Base-by-base conservation (phyloP, 75 land plant species). In the Picea glauca region DNA sequence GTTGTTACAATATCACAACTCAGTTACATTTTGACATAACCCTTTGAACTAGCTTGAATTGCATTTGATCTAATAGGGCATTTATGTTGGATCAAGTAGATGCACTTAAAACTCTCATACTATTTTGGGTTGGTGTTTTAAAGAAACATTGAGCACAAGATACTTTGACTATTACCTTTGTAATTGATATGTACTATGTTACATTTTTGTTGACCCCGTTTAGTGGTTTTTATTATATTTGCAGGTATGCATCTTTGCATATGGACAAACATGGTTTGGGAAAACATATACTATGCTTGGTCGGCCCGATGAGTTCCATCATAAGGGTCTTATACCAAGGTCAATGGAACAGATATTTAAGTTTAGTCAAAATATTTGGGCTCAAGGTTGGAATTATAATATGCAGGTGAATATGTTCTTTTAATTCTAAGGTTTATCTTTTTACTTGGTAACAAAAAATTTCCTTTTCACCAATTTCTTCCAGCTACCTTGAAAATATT, bases 241-340 rank as follows among this genome's bases (percentile, higher is more conserved):
- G 26, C 26, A 26, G 26, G 26, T 26, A 26, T 26, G 26, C 26
- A 26, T 26, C 26, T 26, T 26, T 26, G 26, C 26, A 26, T 26
- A 26, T 26, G 26, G 26, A 26, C 26, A 26, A 26, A 26, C 26
- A 26, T 26, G 26, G 26, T 26, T 82, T 14, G 84, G 84, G 5
- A 83, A 83, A 67, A 79, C 81, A 74, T 78, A 83, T 58, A 83
- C 84, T 5, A 83, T 83, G 84, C 80, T 83, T 72, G 84, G 84
- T 3, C 77, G 30, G 13, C 84, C 84, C 2, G 82, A 83, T 40
- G 43, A 79, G 17, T n/a, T 15, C 14, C 56, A 72, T 8, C 81
- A 83, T 14, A 83, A 75, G 58, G 84, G 84, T 64, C 60, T 83
- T 17, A 83, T 83, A 58, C 84, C 84, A 72, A 79, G 84, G 67